phyloP scores from a whole-genome alignment of 441 rosid species.

The Brassica balearica region DNA sequence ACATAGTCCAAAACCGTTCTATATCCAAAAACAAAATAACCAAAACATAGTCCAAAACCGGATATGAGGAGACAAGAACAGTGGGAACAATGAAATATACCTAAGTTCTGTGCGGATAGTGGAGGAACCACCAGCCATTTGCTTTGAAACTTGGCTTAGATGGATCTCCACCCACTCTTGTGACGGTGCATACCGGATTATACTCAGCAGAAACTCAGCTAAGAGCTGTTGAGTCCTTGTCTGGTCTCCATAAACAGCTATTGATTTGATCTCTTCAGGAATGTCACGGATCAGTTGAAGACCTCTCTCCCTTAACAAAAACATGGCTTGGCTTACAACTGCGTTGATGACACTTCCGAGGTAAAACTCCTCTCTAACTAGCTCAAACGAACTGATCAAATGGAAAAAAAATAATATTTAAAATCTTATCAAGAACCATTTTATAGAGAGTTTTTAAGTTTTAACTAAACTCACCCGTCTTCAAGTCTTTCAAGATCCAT shows the following conservation, averaged over 20 bases:
- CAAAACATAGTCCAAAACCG: neutral
- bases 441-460: slow-evolving; percentile 18
- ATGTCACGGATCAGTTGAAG: slow-evolving; percentile 89
- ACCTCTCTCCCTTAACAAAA: slow-evolving; percentile 72
- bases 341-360: slow-evolving; percentile 87
- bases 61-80: slow-evolving; percentile 4
- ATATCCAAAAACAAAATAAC: neutral
- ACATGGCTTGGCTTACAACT: slow-evolving; percentile 92
- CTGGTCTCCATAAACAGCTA: slow-evolving; percentile 87
- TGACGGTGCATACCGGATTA: slow-evolving; percentile 79
- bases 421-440: neutral
- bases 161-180: slow-evolving; percentile 97
- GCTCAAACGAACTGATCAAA: slow-evolving; percentile 72
- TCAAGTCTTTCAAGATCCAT: slow-evolving; percentile 74
- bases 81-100: slow-evolving; percentile 46
- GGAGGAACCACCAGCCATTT: slow-evolving; percentile 54
- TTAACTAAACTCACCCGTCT: slow-evolving; percentile 61
- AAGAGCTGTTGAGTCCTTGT: slow-evolving; percentile 85
- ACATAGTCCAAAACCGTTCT: no score
- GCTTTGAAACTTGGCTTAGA: slow-evolving; percentile 68
- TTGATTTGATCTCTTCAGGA: slow-evolving; percentile 83
- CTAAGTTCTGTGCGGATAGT: slow-evolving; percentile 65
- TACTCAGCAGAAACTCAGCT: slow-evolving; percentile 86
- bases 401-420: slow-evolving; percentile 13
- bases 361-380: slow-evolving; percentile 72